Evolutionary conservation across 202 grass and related monocot species (phyloP).

Genomic region (Digitaria exilis): DNA sequence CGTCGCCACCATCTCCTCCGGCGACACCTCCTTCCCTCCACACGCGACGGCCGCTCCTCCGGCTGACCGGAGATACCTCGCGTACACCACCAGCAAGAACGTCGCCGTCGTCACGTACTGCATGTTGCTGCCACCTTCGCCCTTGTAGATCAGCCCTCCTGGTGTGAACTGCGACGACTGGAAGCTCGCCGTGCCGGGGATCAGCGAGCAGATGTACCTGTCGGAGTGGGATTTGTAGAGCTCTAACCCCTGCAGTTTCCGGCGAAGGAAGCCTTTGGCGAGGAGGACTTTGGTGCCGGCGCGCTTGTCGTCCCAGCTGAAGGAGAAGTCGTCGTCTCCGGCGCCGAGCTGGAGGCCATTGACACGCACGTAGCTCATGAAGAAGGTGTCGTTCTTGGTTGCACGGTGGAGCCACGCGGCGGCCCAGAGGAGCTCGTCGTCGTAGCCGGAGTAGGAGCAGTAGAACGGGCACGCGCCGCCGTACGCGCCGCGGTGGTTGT

Average conservation of each 20-base stretch:
- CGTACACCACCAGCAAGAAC: slow-evolving; percentile 70
- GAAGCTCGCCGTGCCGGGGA: slow-evolving; percentile 61
- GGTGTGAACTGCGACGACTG: slow-evolving; percentile 63
- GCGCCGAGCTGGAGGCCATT: slow-evolving; percentile 62
- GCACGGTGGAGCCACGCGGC: slow-evolving; percentile 89
- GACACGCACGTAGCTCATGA: slow-evolving; percentile 62
- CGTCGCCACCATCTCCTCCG: slow-evolving; percentile 40
- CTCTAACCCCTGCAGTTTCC: slow-evolving; percentile 50
- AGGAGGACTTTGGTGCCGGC: slow-evolving; percentile 70
- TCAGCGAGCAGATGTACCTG: slow-evolving; percentile 82
- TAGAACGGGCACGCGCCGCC: slow-evolving; percentile 70
- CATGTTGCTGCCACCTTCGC: slow-evolving; percentile 56
- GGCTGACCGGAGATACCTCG: slow-evolving; percentile 64
- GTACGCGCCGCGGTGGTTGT: slow-evolving; percentile 65
- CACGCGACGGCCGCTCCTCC: slow-evolving; percentile 10
- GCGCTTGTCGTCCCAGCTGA: slow-evolving; percentile 93
- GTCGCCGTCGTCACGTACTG: slow-evolving; percentile 84
- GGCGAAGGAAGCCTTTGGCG: slow-evolving; percentile 24
- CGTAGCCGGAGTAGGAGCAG: slow-evolving; percentile 88
- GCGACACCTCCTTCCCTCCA: slow-evolving; percentile 33
- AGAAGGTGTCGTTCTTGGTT: slow-evolving; percentile 58
- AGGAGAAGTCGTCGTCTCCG: slow-evolving; percentile 64
- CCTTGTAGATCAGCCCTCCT: slow-evolving; percentile 62
- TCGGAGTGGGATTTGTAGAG: slow-evolving; percentile 78
- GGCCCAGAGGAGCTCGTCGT: slow-evolving; percentile 87